Evolutionary conservation across 768 basidiomycete species (phyloP).

Genomic region (Hygrophorus russula): DNA sequence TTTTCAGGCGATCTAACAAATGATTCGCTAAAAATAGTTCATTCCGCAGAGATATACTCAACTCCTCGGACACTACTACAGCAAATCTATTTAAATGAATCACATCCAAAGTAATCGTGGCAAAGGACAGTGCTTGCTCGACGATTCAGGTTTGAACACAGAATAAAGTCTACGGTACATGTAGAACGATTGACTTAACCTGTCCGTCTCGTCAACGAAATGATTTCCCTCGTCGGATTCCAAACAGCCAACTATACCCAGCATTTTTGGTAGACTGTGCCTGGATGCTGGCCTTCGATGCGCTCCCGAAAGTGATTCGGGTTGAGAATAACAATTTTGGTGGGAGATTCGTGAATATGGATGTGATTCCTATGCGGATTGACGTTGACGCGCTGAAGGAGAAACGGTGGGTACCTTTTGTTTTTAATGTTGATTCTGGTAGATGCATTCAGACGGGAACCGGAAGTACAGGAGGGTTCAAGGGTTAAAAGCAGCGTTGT

Average conservation of each 20-base stretch:
- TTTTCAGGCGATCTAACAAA: too few species aligned
- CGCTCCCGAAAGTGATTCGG: constrained; percentile 76
- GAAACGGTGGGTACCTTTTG: constrained; percentile 38
- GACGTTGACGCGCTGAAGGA: constrained; percentile 59
- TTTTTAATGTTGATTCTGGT: constrained; percentile 1
- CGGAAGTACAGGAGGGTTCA: constrained; percentile 71
- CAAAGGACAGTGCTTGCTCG: too few species aligned
- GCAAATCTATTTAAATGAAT: too few species aligned
- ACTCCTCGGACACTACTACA: too few species aligned
- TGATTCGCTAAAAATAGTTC: too few species aligned
- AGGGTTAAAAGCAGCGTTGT: too few species aligned
- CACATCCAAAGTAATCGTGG: too few species aligned
- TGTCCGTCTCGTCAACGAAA: too few species aligned
- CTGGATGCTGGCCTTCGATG: constrained; percentile 73
- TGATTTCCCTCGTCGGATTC: constrained; percentile 90
- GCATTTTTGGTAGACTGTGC: constrained; percentile 80
- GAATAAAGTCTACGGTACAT: too few species aligned
- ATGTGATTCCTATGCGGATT: constrained; percentile 86
- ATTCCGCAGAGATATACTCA: too few species aligned
- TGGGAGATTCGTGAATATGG: constrained; percentile 71
- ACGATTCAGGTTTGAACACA: too few species aligned
- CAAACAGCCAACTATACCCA: constrained; percentile 77
- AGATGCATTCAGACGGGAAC: constrained; percentile 37
- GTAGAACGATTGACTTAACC: too few species aligned
- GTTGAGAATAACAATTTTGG: constrained; percentile 20